phyloP scores from a whole-genome alignment of 1,284 basidiomycete genomes.

The Boletus semigastroideus region DNA sequence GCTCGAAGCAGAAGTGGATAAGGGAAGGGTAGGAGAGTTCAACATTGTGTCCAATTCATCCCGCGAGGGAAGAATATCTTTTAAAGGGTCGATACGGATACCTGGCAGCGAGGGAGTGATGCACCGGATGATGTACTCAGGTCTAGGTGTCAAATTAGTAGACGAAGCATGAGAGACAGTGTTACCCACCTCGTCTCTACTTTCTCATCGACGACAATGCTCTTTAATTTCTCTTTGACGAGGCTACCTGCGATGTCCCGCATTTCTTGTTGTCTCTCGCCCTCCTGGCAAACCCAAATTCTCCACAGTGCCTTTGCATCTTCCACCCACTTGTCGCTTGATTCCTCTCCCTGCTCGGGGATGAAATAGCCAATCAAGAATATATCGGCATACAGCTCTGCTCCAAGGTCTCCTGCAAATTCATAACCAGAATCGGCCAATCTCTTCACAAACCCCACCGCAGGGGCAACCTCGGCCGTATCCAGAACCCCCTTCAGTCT shows the following conservation, averaged over 20 bases:
- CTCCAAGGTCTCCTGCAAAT: constrained; percentile 21
- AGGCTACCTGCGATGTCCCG: constrained; percentile 28
- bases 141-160: constrained; percentile 34
- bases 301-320: constrained; percentile 40
- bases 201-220: constrained; percentile 43
- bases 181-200: constrained; percentile 38
- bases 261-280: constrained; percentile 12
- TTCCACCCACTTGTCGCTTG: constrained; percentile 13
- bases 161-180: constrained; percentile 1
- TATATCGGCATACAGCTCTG: constrained; percentile 21
- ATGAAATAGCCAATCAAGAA: constrained; percentile 29
- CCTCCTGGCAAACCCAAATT: constrained; percentile 32
- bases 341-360: constrained; percentile 6
- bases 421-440: constrained; percentile 21
- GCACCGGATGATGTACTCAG: constrained; percentile 46
- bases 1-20: constrained; percentile 52
- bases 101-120: constrained; percentile 35
- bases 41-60: constrained; percentile 50
- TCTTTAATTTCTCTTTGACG: constrained; percentile 43
- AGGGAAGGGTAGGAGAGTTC: constrained; percentile 38
- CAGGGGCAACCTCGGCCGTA: constrained; percentile 1
- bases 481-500: constrained; percentile 7
- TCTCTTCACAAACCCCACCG: constrained; percentile 14
- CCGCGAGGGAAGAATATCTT: constrained; percentile 55
- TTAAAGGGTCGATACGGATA: constrained; percentile 37